Base-by-base conservation (phyloP, 805 yeast genomes). In the Sugiyamaella chiloensis region DNA sequence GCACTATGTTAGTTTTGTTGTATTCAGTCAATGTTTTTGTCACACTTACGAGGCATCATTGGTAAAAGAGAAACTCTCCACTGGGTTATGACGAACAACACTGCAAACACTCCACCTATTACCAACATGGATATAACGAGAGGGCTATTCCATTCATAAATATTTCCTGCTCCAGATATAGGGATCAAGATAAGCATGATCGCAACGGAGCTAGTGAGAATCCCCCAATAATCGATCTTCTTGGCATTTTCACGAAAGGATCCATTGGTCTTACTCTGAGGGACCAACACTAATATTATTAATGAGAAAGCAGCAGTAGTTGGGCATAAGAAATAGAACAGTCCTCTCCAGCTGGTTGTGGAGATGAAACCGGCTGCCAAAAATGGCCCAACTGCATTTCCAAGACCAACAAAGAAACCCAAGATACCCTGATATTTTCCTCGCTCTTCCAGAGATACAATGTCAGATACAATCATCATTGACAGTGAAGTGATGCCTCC, bases 381-480 rank as follows among this genome's bases (percentile, higher is more conserved):
- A 40, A 80, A 73, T 0, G 85, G 84, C 1, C 83, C 84, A 11
- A 72, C 55, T 0, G 74, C 71, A 55, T 74, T 75, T 4, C 81
- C 82, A 2, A 74, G 24, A 0, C 81, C 82, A 20, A 75, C 73
- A 46, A 69, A 67, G 0, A 75, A 57, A 2, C 82, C 82, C 24
- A 78, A 58, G 7, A 76, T 74, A 2, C 83, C 83, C 60, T 79
- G 82, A 58, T 69, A 79, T 53, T 73, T 73, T 0, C 82, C 83
- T 51, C 83, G 64, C 47, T 79, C 73, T 50, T 70, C 65, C 23
- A 79, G 60, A 0, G 81, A 69, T n/a, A 78, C 80, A 19, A 78
- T 62, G 57, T 79, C 83, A 50, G 80, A 73, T 35, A 75, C 66
- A 6, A 76, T 70, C 24, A 76, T 76, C 80, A 76, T 78, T 0